Conservation (phyloP, 2,329 filamentous ascomycete genomes). For the Beauveria asiatica region DNA sequence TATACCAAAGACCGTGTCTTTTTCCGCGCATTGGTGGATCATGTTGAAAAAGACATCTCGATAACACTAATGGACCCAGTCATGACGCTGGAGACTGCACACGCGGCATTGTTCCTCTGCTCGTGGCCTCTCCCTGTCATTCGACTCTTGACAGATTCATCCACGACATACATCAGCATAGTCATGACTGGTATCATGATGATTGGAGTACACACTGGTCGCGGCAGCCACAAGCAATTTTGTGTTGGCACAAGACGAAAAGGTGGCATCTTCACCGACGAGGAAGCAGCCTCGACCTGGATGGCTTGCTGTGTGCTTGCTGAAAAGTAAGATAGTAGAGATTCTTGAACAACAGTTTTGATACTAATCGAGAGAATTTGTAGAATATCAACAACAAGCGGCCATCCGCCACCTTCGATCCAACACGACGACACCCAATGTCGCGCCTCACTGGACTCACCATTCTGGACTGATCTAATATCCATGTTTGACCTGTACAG, state of each 20-base stretch:
- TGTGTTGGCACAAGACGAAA: slow-evolving; percentile 32
- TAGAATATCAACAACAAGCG: slow-evolving; percentile 34
- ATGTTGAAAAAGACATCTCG: slow-evolving; percentile 38
- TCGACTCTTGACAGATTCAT: slow-evolving; percentile 43
- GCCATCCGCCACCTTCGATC: slow-evolving; percentile 41
- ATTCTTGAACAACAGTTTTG: neutral
- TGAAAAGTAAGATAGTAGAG: slow-evolving; percentile 30
- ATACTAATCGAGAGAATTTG: slow-evolving; percentile 1
- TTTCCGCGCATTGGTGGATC: slow-evolving; percentile 37
- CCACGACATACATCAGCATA: slow-evolving; percentile 36
- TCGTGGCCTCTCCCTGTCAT: slow-evolving; percentile 44
- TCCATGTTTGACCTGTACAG: slow-evolving; percentile 39
- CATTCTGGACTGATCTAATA: slow-evolving; percentile 36
- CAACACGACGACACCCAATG: slow-evolving; percentile 40
- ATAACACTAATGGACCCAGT: slow-evolving; percentile 33
- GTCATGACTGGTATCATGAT: slow-evolving; percentile 39
- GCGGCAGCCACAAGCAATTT: slow-evolving; percentile 41
- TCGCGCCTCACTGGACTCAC: slow-evolving; percentile 27
- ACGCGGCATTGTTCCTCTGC: slow-evolving; percentile 42
- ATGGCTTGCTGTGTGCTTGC: slow-evolving; percentile 43
- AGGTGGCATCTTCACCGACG: slow-evolving; percentile 36
- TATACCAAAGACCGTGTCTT: slow-evolving; percentile 36
- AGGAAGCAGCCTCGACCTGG: slow-evolving; percentile 46
- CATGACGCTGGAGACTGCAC: slow-evolving; percentile 39
- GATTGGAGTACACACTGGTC: slow-evolving; percentile 44